Evolutionary conservation across 495 filamentous ascomycete genomes (phyloP), one percentile per base, ranked within the genome.

Genomic region (Xylaria flabelliformis): DNA sequence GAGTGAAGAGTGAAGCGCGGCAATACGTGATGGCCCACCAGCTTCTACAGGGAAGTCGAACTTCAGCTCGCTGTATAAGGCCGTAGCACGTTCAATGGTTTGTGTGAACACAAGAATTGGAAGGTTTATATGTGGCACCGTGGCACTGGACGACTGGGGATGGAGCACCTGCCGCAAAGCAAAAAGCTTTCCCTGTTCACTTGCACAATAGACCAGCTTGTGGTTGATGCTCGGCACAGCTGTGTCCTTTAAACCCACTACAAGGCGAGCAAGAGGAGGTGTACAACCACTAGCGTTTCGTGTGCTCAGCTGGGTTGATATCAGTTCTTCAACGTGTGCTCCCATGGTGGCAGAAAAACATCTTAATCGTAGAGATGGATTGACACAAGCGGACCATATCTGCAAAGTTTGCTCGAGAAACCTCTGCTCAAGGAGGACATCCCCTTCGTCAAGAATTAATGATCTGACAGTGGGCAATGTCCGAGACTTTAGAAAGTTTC

Each of bases 261-360:
- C 92, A 19, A 98, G 87, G 46, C 96, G 93, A 69, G 97, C 78
- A 17, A 97, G 83, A 0, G 90, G 87, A 66, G 79, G 83, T 15
- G 86, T 74, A 29, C 65, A 39, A 6, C 73, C 63, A 44, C 75
- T 76, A 62, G 88, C 82, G 59, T 91, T 88, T 8, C 90, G 91
- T 34, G 86, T 86, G 32, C 85, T 83, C 53, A 85, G 64, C n/a
- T 82, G 78, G 39, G 81, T 81, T 12, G 79, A 77, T 59, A 92
- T 87, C 15, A 98, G 84, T 42, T 91, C 85, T 80, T 99, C 97
- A 61, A 98, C 91, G 74, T 91, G 94, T 21, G 96, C 97, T 21
- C 91, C 93, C 91, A 99, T 98, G 3, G 96, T 99, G 10, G 97
- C 96, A 24, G 95, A 98, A 93, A 95, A 99, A 64, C 97, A 88